Evolutionary conservation across 345 rosid genomes (phyloP).

Genomic region (Diplotaxis tenuifolia): DNA sequence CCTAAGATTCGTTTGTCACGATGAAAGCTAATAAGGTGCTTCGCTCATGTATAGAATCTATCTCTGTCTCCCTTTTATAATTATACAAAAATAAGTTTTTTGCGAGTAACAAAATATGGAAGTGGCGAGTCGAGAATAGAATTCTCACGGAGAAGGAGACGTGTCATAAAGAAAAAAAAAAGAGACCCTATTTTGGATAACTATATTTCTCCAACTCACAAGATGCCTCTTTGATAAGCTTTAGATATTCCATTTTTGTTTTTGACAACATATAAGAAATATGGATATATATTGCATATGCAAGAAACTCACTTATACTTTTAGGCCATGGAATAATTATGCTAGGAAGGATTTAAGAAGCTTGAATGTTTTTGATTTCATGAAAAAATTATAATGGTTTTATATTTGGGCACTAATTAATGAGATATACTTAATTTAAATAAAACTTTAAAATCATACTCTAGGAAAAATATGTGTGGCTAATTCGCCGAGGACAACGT

Average conservation of each 20-base stretch:
- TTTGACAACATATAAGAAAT: background rate
- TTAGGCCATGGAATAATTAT: background rate
- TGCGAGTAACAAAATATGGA: slow-evolving; percentile 28
- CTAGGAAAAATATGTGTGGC: background rate
- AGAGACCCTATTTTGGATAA: slow-evolving; percentile 21
- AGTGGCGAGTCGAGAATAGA: slow-evolving; percentile 43
- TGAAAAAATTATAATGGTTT: background rate
- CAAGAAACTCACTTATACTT: background rate
- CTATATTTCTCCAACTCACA: slow-evolving; percentile 41
- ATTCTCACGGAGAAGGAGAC: slow-evolving; percentile 21
- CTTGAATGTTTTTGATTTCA: background rate
- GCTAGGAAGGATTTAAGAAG: background rate
- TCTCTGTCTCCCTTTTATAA: background rate
- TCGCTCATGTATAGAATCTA: background rate
- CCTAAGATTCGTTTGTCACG: background rate
- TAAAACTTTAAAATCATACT: background rate
- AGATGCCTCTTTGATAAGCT: slow-evolving; percentile 54
- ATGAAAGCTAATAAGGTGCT: background rate
- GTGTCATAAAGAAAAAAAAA: slow-evolving; percentile 18
- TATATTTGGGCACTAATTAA: background rate
- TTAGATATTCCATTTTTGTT: slow-evolving; percentile 21
- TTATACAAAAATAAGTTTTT: background rate
- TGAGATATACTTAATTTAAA: background rate
- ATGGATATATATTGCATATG: background rate
- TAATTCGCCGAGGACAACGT: background rate